These are phyloP conservation scores for Pseudozyma hubeiensis DNA, from an alignment of 1,284 basidiomycete species.

Conservation along the genomic window DNA sequence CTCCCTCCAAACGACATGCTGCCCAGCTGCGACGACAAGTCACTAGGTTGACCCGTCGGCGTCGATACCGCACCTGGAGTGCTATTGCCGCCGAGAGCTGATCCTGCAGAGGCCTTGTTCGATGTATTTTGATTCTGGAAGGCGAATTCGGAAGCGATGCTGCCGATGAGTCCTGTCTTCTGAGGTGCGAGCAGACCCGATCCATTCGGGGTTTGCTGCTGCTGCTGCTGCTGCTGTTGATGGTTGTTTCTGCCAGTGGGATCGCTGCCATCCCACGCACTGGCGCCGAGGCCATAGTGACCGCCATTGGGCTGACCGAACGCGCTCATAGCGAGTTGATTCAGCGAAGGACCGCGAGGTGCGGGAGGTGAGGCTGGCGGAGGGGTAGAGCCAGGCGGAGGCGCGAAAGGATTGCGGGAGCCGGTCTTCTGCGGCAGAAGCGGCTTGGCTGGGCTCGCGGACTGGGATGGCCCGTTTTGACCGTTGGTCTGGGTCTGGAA, in stretches of 20 bases:
- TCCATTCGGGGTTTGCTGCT: slow-evolving; percentile 11
- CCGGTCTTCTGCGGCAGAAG: slow-evolving; percentile 92
- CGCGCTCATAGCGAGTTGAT: slow-evolving; percentile 78
- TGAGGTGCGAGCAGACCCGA: slow-evolving; percentile 52
- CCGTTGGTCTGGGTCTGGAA: slow-evolving; percentile 56
- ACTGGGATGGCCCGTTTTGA: slow-evolving; percentile 66
- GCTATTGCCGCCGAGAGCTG: slow-evolving; percentile 9
- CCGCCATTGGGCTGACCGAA: slow-evolving; percentile 52
- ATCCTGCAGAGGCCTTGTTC: slow-evolving; percentile 6
- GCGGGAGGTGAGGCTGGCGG: slow-evolving; percentile 71
- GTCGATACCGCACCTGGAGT: slow-evolving; percentile 15
- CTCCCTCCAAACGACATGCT: slow-evolving; percentile 38
- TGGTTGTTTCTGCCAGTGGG: slow-evolving; percentile 17
- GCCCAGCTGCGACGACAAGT: slow-evolving; percentile 32
- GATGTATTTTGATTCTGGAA: slow-evolving; percentile 26
- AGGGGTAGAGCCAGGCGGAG: slow-evolving; percentile 73
- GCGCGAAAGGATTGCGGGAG: slow-evolving; percentile 93
- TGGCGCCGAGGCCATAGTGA: slow-evolving; percentile 54
- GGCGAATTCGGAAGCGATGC: slow-evolving; percentile 69
- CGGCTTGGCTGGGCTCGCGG: slow-evolving; percentile 68
- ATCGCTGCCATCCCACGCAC: slow-evolving; percentile 54
- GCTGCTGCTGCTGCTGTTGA: slow-evolving; percentile 9
- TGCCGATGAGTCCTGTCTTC: slow-evolving; percentile 68
- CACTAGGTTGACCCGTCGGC: slow-evolving; percentile 12
- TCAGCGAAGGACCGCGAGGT: slow-evolving; percentile 80